Base-by-base conservation (phyloP, 129 eudicot genomes). In the Centella asiatica region DNA sequence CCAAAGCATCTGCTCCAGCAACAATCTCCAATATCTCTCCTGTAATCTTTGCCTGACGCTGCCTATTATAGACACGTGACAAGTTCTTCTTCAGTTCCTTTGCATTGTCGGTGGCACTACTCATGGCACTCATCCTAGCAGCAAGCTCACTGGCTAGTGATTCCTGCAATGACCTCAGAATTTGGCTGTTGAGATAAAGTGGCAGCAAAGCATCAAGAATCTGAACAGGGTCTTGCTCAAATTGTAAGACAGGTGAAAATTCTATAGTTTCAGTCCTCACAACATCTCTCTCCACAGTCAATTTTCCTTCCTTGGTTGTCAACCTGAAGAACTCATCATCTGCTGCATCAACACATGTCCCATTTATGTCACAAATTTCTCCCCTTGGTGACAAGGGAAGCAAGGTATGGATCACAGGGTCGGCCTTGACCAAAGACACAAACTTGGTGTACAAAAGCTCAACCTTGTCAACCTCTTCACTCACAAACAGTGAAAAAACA, bases 81-180 rank as follows among this genome's bases (percentile, higher is more conserved):
- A 77, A 69, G 18, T 5, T 42, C 66, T 63, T 81, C 70, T 39
- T 74, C 70, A 81, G 54, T 68, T 81, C 87, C 29, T 7, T 34
- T 12, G 87, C 87, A 33, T 81, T 81, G 25, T 81, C 87, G 7
- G 87, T 66, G 2, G 87, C 87, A 67, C 24, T 74, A 56, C 75
- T 81, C 87, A 81, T 81, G 20, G 87, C 87, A 57, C 63, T 81
- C 87, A 81, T 81, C 70, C 87, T 70, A 22, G 87, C 72, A 15
- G 87, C 87, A 8, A 81, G 81, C 67, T 81, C 87, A 68, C 87
- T 81, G n/a, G 87, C 87, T 32, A 81, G 44, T 13, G 87, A 81
- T 34, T 81, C 87, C 62, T 81, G 87, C 74, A 81, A 64, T 4
- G 87, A 73, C 69, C 87, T 77, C 34, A 81, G 57, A 17, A 81